Percentiles rank a stretch among this genome's conserved stretches.
These are phyloP conservation scores for Microbotryomycetes sp. DNA, from an alignment of 1,284 basidiomycete species.

Conservation along the genomic window DNA sequence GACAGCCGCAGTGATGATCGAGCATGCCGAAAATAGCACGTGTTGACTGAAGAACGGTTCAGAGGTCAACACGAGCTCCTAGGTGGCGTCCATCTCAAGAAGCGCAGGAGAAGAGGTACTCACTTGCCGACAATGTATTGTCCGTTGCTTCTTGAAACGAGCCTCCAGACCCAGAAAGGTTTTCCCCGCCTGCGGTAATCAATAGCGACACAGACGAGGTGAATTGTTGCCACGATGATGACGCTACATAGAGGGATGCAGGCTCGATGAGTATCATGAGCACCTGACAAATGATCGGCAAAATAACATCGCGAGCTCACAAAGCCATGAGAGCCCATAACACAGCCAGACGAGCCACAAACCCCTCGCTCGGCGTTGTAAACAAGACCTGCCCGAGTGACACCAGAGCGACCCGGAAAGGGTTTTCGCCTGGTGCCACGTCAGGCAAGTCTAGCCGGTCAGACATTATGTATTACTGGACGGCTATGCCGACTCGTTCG, in stretches of 20 bases:
- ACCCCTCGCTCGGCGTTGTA: background rate
- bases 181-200: conserved; percentile 12
- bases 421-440: background rate
- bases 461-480: too few relatives aligned
- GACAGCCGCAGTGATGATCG: conserved; percentile 7
- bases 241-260: background rate
- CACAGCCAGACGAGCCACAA: conserved; percentile 1
- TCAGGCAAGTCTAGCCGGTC: background rate
- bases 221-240: background rate
- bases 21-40: conserved; percentile 9
- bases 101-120: background rate
- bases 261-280: background rate
- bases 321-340: conserved; percentile 11
- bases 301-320: too few relatives aligned
- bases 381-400: background rate
- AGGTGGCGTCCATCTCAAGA: background rate
- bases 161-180: conserved; percentile 9
- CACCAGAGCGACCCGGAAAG: background rate
- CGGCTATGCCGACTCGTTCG: too few relatives aligned
- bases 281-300: background rate
- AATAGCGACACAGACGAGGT: conserved; percentile 3
- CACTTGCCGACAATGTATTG: conserved; percentile 19
- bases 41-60: conserved; percentile 9
- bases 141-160: conserved; percentile 10
- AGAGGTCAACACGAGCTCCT: background rate